These are phyloP conservation scores for Nymphaea thermarum DNA, from an alignment of 164 flowering plant genomes.

Conservation along the genomic window DNA sequence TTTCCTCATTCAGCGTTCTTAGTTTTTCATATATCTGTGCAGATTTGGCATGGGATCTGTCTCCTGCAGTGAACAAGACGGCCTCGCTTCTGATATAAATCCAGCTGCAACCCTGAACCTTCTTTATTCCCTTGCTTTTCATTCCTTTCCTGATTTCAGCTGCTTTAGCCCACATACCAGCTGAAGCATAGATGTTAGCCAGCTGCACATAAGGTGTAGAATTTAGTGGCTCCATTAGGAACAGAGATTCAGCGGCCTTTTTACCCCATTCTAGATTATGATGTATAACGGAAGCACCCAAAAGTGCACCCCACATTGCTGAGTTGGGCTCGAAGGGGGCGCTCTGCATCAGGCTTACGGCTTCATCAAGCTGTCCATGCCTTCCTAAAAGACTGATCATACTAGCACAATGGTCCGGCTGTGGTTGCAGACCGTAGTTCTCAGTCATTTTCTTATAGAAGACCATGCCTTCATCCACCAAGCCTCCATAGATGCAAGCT, in stretches of 20 bases:
- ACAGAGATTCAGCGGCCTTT: slow-evolving; percentile 11
- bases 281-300: slow-evolving; percentile 17
- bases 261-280: slow-evolving; percentile 8
- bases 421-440: slow-evolving; percentile 10
- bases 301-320: slow-evolving; percentile 16
- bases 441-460: slow-evolving; percentile 10
- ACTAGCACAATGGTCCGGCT: slow-evolving; percentile 14
- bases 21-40: not conserved
- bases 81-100: not conserved
- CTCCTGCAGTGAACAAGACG: not conserved
- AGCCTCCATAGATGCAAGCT: slow-evolving; percentile 17
- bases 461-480: slow-evolving; percentile 9
- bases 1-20: not conserved
- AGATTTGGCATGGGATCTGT: not conserved
- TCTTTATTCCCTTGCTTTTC: not conserved
- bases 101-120: not conserved
- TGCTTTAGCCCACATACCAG: not conserved
- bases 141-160: not conserved
- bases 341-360: slow-evolving; percentile 5
- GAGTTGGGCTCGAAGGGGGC: slow-evolving; percentile 3
- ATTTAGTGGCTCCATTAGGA: slow-evolving; percentile 12
- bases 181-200: slow-evolving; percentile 1
- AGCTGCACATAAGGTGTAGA: slow-evolving; percentile 3
- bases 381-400: slow-evolving; percentile 13
- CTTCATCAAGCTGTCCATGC: slow-evolving; percentile 10